Base-by-base conservation (phyloP, 768 basidiomycete genomes). In the Ramaria sp. region DNA sequence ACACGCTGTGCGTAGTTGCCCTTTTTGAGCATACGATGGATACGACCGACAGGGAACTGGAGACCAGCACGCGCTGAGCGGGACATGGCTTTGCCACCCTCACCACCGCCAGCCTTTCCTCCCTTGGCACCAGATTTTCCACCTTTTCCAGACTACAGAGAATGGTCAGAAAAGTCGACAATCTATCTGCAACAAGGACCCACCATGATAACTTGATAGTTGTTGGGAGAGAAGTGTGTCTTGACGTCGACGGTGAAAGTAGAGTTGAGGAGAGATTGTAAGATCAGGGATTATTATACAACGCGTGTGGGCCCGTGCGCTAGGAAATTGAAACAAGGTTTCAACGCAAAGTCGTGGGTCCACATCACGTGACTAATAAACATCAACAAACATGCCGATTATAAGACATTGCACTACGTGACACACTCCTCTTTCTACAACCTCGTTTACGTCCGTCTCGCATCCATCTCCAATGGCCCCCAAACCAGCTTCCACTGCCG, bases 31-130 rank as follows among this genome's bases (percentile, higher is more conserved):
- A 87, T 77, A 77, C 89, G 85, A 68, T 91, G 89, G 62, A 93
- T 83, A 82, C 92, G 88, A 73, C 91, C 89, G 63, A 95, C 91
- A 43, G 91, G 92, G 72, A 87, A 87, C 68, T 88, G 85, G 51
- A 88, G 82, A 55, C 83, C 83, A 12, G 83, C 83, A 64, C 83
- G 85, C 52, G 83, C 74, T 22, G 83, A 85, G 51, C 83, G 81
- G 13, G 84, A 85, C 61, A 80, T 78, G 3, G 82, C 70, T 63
- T 85, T 85, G 64, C 59, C 53, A 20, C 63, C 64, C 6, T 73
- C 72, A 38, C 71, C 70, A 39, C 76, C 76, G 30, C 65, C 63
- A 27, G 78, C 70, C 61, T 78, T 80, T 59, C 81, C 79, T 52
- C 82, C 78, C 60, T 79, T 74, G 45, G 53, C 53, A 47, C 53